Base-by-base conservation (phyloP, 228 moss, liverwort and hornwort genomes). In the Sphagnum fallax region DNA sequence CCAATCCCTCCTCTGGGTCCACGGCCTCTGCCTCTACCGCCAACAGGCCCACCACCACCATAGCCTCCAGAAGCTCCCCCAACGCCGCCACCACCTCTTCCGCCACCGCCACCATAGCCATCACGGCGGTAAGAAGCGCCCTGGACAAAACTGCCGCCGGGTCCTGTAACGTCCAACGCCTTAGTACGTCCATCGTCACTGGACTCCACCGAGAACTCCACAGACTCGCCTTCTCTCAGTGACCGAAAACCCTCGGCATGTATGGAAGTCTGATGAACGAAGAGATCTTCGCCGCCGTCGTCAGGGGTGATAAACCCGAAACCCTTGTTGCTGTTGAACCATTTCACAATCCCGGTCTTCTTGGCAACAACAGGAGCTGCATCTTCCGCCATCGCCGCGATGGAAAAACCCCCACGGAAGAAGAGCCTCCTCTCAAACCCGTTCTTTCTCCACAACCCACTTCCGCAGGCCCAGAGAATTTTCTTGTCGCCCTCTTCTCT, bases 261-360 rank as follows among this genome's bases (percentile, higher is more conserved):
- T 16, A 96, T 96, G 5, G 87, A 87, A n/a, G 95, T 92, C 81
- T 96, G 95, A 72, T 96, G 95, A 49, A 96, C 95, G 68, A 96
- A 96, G 61, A 96, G 78, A 73, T 96, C 95, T 64, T 96, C 95
- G 13, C 95, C 95, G 4, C 87, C 95, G 50, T 96, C 92, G 52
- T 92, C 95, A 4, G 95, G 95, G 5, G 96, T 97, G 70, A 97
- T 97, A 71, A 97, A 97, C 16, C 96, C 96, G 67, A 97, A 97
- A 6, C 96, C 96, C 76, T 97, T 97, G 79, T 89, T 91, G 81
- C 96, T 97, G 73, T 97, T 97, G 70, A 97, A 97, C 96, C 96
- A 97, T 78, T 97, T 97, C 79, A 97, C 96, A 89, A 93, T 97
- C 12, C 96, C 96, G 72, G 89, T 81, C 85, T 97, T 88, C 90